Evolutionary conservation across 345 rosid genomes (phyloP).

Genomic region (Rhizophora apiculata): DNA sequence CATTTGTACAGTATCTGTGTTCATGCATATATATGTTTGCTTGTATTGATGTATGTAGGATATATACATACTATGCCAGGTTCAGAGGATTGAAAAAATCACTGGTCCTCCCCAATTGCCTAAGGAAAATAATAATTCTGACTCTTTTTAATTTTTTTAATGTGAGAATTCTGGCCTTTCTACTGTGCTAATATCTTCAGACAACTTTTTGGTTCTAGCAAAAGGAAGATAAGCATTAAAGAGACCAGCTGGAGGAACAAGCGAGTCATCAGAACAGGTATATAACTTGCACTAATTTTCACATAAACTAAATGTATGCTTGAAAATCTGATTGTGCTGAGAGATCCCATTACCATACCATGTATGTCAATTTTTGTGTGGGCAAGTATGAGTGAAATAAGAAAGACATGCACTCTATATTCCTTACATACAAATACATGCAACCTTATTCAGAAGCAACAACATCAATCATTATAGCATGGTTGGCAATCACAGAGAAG

Average conservation of each 20-base stretch:
- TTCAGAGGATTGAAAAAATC: too few species aligned
- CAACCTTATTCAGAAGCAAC: background rate
- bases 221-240: background rate
- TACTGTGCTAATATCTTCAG: background rate
- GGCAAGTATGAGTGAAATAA: too few species aligned
- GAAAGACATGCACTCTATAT: background rate
- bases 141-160: too few species aligned
- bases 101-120: too few species aligned
- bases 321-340: background rate
- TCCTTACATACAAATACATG: background rate
- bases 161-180: background rate
- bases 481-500: conserved; percentile 5
- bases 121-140: too few species aligned
- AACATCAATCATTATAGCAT: background rate
- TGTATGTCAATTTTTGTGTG: too few species aligned
- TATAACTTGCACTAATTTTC: background rate
- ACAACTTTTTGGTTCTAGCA: background rate
- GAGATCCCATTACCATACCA: background rate
- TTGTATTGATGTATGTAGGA: too few species aligned
- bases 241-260: background rate
- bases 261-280: background rate
- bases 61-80: too few species aligned
- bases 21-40: too few species aligned
- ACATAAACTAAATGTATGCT: background rate
- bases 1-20: too few species aligned